Conservation (phyloP, 345 rosid genomes). For the Ailanthus altissimus region DNA sequence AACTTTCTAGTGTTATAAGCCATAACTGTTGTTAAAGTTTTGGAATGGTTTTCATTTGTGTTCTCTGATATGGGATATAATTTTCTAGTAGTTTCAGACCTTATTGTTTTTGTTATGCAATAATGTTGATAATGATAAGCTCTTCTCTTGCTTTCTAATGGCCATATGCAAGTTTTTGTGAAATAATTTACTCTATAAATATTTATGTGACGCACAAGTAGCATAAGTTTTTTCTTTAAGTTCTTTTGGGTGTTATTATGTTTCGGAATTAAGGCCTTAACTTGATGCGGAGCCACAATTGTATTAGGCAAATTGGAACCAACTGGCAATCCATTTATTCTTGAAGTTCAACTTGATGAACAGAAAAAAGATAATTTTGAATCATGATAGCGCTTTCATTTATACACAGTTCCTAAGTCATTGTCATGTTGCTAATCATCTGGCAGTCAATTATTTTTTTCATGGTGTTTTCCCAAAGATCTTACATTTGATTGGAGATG, state of each 20-base stretch:
- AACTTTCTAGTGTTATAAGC: slow-evolving; percentile 11
- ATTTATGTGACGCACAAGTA: not conserved
- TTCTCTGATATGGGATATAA: slow-evolving; percentile 6
- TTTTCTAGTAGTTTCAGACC: not conserved
- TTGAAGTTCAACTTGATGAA: slow-evolving; percentile 9
- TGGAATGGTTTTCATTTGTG: slow-evolving; percentile 2
- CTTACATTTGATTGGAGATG: not conserved
- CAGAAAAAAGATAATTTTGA: not conserved
- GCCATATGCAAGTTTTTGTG: not conserved
- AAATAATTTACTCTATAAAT: too few relatives aligned
- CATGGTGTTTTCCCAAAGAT: not conserved
- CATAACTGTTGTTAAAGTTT: slow-evolving; percentile 29
- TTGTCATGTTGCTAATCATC: not conserved
- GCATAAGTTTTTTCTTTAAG: too few relatives aligned
- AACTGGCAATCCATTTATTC: not conserved
- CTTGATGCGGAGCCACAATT: not conserved
- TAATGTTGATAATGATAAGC: slow-evolving; percentile 24
- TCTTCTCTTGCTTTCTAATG: slow-evolving; percentile 21
- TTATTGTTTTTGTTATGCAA: slow-evolving; percentile 22
- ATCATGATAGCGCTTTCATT: not conserved
- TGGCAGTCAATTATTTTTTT: not conserved
- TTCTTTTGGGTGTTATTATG: not conserved
- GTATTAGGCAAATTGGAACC: not conserved
- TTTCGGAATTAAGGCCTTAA: not conserved
- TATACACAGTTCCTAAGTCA: not conserved